phyloP scores from a whole-genome alignment of 495 filamentous ascomycete genomes.

The Symbiotaphrina buchneri region DNA sequence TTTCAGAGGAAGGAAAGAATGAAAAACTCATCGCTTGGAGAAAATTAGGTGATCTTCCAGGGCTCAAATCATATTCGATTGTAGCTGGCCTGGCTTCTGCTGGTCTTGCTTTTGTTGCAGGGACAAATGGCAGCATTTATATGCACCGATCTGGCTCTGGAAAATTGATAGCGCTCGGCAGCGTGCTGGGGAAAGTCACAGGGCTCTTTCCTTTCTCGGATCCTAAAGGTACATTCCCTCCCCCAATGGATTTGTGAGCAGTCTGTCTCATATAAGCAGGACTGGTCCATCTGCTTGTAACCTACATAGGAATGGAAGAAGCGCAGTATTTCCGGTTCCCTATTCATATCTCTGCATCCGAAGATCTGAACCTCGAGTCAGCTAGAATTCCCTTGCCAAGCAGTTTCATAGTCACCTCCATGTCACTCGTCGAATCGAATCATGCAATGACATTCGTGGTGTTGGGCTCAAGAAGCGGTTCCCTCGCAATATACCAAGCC shows the following conservation, averaged over 20 bases:
- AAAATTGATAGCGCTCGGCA: constrained; percentile 10
- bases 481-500: constrained; percentile 27
- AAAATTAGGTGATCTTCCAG: constrained; percentile 3
- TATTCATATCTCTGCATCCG: too few relatives aligned
- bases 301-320: constrained; percentile 3
- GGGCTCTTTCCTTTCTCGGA: constrained; percentile 25
- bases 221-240: too few relatives aligned
- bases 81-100: constrained; percentile 11
- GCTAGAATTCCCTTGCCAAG: constrained; percentile 13
- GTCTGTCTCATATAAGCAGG: background rate
- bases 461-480: constrained; percentile 45
- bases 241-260: background rate
- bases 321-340: constrained; percentile 7
- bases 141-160: constrained; percentile 14
- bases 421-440: constrained; percentile 14
- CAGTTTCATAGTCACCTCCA: constrained; percentile 16
- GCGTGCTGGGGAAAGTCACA: constrained; percentile 25
- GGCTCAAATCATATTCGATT: constrained; percentile 21
- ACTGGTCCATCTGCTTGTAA: background rate
- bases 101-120: constrained; percentile 25
- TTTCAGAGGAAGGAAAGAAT: background rate
- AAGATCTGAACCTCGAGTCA: too few relatives aligned
- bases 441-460: constrained; percentile 32
- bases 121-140: constrained; percentile 27
- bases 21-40: background rate